Evolutionary conservation across 1,284 basidiomycete genomes (phyloP).

Genomic region (Ganoderma sinense): DNA sequence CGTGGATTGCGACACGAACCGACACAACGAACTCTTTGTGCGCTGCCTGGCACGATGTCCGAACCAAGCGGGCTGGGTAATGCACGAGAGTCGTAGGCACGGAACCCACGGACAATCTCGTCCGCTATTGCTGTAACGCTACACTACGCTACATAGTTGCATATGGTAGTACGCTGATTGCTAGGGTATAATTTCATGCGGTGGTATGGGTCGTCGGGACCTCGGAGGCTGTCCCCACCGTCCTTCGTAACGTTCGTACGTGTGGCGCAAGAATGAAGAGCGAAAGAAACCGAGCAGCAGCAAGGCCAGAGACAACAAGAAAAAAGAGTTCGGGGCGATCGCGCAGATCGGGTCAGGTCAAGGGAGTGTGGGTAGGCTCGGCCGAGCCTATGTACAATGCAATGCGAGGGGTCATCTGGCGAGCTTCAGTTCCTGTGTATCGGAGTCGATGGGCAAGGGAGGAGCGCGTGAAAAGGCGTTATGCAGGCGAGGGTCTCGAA

Average conservation of each 20-base stretch:
- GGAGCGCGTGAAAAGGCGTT: not conserved
- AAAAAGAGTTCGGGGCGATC: not conserved
- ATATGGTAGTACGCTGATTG: not conserved
- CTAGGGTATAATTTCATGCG: not conserved
- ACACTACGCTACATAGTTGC: not conserved
- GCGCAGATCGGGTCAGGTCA: not conserved
- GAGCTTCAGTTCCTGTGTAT: not conserved
- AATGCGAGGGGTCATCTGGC: not conserved
- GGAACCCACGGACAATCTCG: not conserved
- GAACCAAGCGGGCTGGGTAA: too few species aligned
- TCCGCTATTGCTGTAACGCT: not conserved
- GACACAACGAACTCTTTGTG: too few species aligned
- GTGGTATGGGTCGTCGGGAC: not conserved
- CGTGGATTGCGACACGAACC: not conserved
- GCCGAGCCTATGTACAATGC: not conserved
- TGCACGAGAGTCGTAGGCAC: too few species aligned
- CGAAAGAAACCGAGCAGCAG: not conserved
- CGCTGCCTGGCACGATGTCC: too few species aligned
- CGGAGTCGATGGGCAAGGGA: not conserved
- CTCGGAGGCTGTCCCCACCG: not conserved
- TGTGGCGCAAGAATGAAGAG: not conserved
- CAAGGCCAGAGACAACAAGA: not conserved
- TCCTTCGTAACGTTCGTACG: not conserved
- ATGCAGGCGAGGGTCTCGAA: not conserved
- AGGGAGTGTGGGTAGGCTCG: not conserved